Percentiles rank a stretch among this genome's conserved stretches.
phyloP scores from a whole-genome alignment of 2,329 filamentous ascomycete species.

The Fusarium sarcochroum region DNA sequence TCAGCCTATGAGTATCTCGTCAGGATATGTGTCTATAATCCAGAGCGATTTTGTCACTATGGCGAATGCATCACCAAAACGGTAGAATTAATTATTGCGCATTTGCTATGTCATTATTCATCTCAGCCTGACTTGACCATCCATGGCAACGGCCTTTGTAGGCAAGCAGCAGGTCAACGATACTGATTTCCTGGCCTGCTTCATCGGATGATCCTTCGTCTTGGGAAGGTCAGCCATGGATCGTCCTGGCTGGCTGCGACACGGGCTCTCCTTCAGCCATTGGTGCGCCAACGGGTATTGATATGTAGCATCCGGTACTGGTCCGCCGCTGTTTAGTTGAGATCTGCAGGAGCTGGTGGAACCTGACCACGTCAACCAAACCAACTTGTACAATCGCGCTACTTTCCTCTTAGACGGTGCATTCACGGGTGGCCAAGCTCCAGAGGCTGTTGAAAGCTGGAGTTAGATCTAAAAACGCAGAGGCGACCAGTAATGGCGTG shows the following conservation, averaged over 20 bases:
- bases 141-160: constrained; percentile 73
- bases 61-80: constrained; percentile 63
- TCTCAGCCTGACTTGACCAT: constrained; percentile 77
- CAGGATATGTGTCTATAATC: constrained; percentile 77
- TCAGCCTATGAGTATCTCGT: constrained; percentile 73
- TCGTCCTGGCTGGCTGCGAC: constrained; percentile 56
- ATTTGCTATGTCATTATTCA: constrained; percentile 67
- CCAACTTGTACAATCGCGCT: neutral
- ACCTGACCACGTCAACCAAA: constrained; percentile 4
- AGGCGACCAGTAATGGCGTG: constrained; percentile 73
- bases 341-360: neutral
- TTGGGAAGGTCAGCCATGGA: constrained; percentile 68
- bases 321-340: constrained; percentile 16
- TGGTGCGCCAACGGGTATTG: constrained; percentile 11
- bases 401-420: neutral
- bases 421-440: neutral
- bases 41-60: constrained; percentile 57
- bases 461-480: constrained; percentile 83
- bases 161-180: constrained; percentile 63
- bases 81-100: constrained; percentile 56
- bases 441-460: constrained; percentile 83
- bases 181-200: constrained; percentile 70
- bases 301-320: constrained; percentile 2
- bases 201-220: constrained; percentile 75
- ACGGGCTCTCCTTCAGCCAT: constrained; percentile 19